Base-by-base conservation (phyloP, 345 rosid species). In the Syzygium aromaticum region DNA sequence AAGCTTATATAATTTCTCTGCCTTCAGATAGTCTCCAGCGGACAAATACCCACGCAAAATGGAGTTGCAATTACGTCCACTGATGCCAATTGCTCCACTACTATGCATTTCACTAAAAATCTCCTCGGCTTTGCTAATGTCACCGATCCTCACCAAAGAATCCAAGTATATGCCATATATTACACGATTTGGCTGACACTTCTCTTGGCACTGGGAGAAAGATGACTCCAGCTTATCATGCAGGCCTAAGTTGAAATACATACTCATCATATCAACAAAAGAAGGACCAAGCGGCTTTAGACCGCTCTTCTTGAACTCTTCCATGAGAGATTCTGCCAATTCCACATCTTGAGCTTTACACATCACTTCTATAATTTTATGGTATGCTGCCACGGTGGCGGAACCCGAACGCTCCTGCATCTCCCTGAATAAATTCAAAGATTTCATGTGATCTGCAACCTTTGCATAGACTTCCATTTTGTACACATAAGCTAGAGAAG, bases 381-480 rank as follows among this genome's bases (percentile, higher is more conserved):
- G 98, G 92, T 94, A 98, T 3, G 95, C 96, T 6, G 93, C 90
- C 87, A 94, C 91, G 52, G 90, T 94, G 30, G 93, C 89, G 23
- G 92, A 91, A 46, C 95, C 96, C 84, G 92, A 46, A 87, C 21
- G 87, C 90, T 93, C 87, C 91, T 96, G 89, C 98, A 96, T 95
- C 86, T 93, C 93, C 89, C 93, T 92, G 86, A 97, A 95, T 87
- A 92, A 87, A 51, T 92, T 93, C 85, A 96, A 88, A 43, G 96
- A 95, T 90, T 89, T 95, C 77, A 85, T 89, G 86, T 87, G 88
- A 52, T 95, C 91, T 22, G 93, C 94, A 30, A 63, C 86, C 90
- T 93, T 95, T 1, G 98, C 92, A 90, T 93, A 94, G 88, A 91
- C 94, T 91, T 95, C 96, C 94, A 97, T 96, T 91, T 90, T 96